Base-by-base conservation (phyloP, 1,284 basidiomycete genomes). In the Pascua sp. region DNA sequence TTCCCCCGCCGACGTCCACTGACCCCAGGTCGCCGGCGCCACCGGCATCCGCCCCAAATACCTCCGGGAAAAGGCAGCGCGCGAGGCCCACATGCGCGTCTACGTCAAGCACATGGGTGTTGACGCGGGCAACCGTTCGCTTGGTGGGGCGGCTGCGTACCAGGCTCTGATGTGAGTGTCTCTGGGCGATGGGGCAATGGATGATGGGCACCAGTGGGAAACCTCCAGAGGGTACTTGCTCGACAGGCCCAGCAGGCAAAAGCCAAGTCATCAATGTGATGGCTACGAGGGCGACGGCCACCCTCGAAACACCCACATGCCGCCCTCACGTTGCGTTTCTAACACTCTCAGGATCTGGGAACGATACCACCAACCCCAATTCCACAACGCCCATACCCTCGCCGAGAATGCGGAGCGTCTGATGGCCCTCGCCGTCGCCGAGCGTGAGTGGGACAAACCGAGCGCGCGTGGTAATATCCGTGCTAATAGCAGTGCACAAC, bases 101-200 rank as follows among this genome's bases (percentile, higher is more conserved):
- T 77, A 77, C 52, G 61, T 66, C 43, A 38, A 51, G 11, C 47
- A 53, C 47, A 66, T 73, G 51, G 70, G 69, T 7, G 59, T 55
- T n/a, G 71, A 72, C 46, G 62, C 68, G 8, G 68, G 69, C 1
- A 71, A 68, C 42, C 67, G 68, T 54, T 67, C 67, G 0, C 60
- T 77, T 3, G 75, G 75, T 4, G 73, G 75, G 1, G 75, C 75
- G 2, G 73, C 75, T 0, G 73, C 72, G 5, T 75, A 72, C 52
- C 69, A 77, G 48, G 72, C 73, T 5, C 75, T 63, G 51, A 52
- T 77, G 72, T 73, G 49, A 64, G 70, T 62, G 24, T 32, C 24
- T 32, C 24, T 32, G 24, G 24, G 24, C 24, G 24, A 32, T 32
- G 24, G 24, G n/a, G n/a, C n/a, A n/a, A n/a, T n/a, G n/a, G n/a